phyloP scores from a whole-genome alignment of 768 basidiomycete species.

The Rhodosporidiobolus odoratus region DNA sequence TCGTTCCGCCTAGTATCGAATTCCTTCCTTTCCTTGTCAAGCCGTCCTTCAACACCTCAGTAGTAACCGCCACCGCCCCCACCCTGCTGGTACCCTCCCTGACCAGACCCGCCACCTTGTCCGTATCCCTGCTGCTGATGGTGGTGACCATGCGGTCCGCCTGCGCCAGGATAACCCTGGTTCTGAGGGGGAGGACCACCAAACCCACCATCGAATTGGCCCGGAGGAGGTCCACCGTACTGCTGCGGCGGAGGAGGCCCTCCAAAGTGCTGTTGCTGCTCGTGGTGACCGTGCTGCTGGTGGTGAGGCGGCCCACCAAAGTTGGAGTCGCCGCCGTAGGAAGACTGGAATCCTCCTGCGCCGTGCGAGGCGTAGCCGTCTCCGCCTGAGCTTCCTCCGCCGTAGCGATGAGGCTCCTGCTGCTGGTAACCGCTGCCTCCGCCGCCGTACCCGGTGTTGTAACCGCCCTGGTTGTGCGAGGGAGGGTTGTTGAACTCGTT shows the following conservation, averaged over 20 bases:
- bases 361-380: neutral
- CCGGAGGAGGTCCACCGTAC: constrained; percentile 8
- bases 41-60: neutral
- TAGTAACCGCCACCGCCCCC: neutral
- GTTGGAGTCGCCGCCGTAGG: neutral
- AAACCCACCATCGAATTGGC: neutral
- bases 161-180: neutral
- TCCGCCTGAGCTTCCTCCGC: neutral
- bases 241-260: neutral
- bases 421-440: neutral
- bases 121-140: neutral
- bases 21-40: too few species aligned
- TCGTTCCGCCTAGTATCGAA: too few species aligned
- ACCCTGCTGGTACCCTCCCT: neutral
- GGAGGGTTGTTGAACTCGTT: neutral
- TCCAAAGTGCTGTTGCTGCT: neutral
- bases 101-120: neutral
- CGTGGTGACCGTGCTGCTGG: neutral
- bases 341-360: neutral
- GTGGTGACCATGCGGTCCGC: neutral
- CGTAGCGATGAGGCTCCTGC: neutral
- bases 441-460: neutral
- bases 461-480: neutral
- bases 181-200: neutral
- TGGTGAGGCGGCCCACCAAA: too few species aligned